These are phyloP conservation scores for Phialophora macrospora DNA, from an alignment of 2,329 filamentous ascomycete species.

Conservation along the genomic window DNA sequence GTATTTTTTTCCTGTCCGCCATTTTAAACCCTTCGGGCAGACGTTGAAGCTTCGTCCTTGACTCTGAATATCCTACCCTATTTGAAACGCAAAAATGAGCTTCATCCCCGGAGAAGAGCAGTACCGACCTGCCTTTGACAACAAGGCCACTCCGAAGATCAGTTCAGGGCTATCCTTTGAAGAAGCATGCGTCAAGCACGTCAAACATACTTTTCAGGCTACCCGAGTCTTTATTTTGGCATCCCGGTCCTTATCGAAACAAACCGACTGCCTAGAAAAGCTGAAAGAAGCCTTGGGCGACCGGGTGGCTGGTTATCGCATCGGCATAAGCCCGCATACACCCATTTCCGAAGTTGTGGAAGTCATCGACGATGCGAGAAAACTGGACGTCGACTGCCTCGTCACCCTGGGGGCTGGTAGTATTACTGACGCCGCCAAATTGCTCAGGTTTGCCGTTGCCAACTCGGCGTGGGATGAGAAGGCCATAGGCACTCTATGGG, in stretches of 20 bases:
- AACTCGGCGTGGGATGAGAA: conserved; percentile 46
- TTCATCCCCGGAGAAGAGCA: neutral
- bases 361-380: neutral
- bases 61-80: no score
- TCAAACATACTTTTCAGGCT: conserved; percentile 2
- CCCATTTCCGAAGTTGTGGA: conserved; percentile 7
- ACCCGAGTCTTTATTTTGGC: conserved; percentile 2
- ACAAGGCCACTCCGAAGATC: neutral
- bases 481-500: conserved; percentile 6
- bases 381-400: conserved; percentile 65
- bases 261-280: conserved; percentile 1
- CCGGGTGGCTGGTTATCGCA: neutral
- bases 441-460: conserved; percentile 55
- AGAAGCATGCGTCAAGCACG: conserved; percentile 6
- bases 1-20: neutral
- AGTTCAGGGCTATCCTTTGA: neutral
- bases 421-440: conserved; percentile 60
- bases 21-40: neutral
- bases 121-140: neutral
- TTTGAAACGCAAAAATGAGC: neutral
- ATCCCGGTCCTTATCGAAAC: conserved; percentile 4
- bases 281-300: conserved; percentile 3
- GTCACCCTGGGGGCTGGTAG: conserved; percentile 56
- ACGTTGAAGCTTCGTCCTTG: neutral
- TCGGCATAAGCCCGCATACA: conserved; percentile 11